Percentiles rank a stretch among this genome's conserved stretches.
phyloP scores from a whole-genome alignment of 805 yeast species.

The Barnettozyma wickerhamii region DNA sequence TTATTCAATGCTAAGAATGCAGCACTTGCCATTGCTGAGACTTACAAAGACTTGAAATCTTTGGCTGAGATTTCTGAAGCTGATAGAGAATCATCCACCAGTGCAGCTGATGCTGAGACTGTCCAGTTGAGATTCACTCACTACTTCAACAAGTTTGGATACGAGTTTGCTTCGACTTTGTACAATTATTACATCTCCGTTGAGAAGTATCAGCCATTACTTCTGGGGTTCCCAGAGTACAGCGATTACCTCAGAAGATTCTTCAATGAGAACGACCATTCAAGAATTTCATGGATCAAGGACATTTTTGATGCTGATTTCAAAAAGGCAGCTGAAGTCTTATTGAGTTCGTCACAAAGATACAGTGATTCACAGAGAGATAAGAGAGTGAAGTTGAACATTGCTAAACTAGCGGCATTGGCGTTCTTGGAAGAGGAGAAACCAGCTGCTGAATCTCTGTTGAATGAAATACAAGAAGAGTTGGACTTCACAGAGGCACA shows the following conservation, averaged over 20 bases:
- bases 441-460: slow-evolving; percentile 14
- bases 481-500: slow-evolving; percentile 49
- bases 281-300: slow-evolving; percentile 69
- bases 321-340: slow-evolving; percentile 42
- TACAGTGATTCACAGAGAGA: slow-evolving; percentile 39
- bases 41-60: slow-evolving; percentile 60
- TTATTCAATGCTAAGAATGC: slow-evolving; percentile 44
- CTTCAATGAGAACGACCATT: slow-evolving; percentile 43
- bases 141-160: slow-evolving; percentile 60
- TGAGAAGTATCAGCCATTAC: slow-evolving; percentile 47
- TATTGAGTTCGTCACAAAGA: slow-evolving; percentile 39
- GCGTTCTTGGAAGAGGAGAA: slow-evolving; percentile 30
- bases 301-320: slow-evolving; percentile 51
- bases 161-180: slow-evolving; percentile 60
- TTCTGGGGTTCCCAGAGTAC: slow-evolving; percentile 54
- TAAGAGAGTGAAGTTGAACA: slow-evolving; percentile 54
- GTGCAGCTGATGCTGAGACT: slow-evolving; percentile 18
- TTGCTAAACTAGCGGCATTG: slow-evolving; percentile 66
- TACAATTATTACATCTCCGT: slow-evolving; percentile 53
- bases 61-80: slow-evolving; percentile 50
- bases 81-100: slow-evolving; percentile 29
- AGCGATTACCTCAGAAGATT: slow-evolving; percentile 46
- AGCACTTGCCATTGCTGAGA: slow-evolving; percentile 61
- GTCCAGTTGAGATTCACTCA: slow-evolving; percentile 33
- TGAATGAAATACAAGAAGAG: slow-evolving; percentile 46